Evolutionary conservation across 805 yeast species (phyloP).

Genomic region (Hanseniaspora nectarophila): DNA sequence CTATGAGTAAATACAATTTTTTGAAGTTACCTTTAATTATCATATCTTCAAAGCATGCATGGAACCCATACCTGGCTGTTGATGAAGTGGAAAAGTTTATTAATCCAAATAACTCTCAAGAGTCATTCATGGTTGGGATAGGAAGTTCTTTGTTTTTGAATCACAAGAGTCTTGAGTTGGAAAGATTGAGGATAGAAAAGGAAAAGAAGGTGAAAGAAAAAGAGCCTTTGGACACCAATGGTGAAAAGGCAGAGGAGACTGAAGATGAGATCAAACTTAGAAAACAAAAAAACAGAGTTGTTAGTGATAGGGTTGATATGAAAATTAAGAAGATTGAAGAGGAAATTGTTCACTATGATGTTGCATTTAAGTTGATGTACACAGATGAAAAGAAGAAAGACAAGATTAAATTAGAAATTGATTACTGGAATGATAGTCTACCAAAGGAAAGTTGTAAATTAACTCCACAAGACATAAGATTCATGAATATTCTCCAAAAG

Average conservation of each 20-base stretch:
- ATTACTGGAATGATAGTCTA: conserved; percentile 1
- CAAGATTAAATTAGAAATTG: conserved; percentile 4
- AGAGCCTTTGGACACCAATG: not conserved
- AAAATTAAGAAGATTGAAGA: not conserved
- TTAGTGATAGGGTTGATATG: not conserved
- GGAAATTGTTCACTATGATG: conserved; percentile 7
- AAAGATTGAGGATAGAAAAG: not conserved
- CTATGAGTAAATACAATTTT: conserved; percentile 10
- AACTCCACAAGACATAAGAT: conserved; percentile 8
- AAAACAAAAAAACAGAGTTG: not conserved
- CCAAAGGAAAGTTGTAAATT: not conserved
- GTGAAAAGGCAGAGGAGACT: not conserved
- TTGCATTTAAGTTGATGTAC: conserved; percentile 3
- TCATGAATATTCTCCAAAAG: not conserved
- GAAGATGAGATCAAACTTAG: not conserved
- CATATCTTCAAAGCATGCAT: not conserved
- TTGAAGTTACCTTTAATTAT: conserved; percentile 3
- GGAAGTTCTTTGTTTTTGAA: conserved; percentile 11
- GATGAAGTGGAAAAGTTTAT: conserved; percentile 11
- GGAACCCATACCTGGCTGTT: conserved; percentile 10
- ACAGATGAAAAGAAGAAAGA: not conserved
- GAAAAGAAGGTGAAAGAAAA: not conserved
- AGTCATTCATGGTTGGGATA: conserved; percentile 6
- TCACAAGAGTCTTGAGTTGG: not conserved
- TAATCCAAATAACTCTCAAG: not conserved